Percentiles rank a stretch among this genome's conserved stretches.
Conservation (phyloP, 179 eudicot genomes). For the Gypsophila paniculata region DNA sequence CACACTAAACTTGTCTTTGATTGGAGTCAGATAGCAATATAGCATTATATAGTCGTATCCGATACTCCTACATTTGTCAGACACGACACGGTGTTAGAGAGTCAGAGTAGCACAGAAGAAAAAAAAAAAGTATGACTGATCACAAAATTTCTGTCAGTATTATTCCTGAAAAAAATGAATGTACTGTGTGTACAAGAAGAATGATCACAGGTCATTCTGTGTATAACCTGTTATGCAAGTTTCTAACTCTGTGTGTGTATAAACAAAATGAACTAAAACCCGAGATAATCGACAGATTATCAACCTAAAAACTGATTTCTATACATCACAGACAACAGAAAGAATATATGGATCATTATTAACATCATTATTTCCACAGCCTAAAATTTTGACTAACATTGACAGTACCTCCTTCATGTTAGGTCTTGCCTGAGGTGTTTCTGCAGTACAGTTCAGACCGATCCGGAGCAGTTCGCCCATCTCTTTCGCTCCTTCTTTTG, state of each 20-base stretch:
- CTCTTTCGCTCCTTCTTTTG: slow-evolving; percentile 47
- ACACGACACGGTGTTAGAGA: too few relatives aligned
- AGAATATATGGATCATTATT: slow-evolving; percentile 19
- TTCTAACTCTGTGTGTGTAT: slow-evolving; percentile 1
- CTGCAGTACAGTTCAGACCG: slow-evolving; percentile 72
- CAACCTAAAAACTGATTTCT: slow-evolving; percentile 11
- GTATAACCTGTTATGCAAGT: slow-evolving; percentile 21
- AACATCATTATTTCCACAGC: slow-evolving; percentile 20
- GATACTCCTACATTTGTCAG: too few relatives aligned
- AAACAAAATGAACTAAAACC: neutral
- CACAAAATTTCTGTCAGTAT: slow-evolving; percentile 17
- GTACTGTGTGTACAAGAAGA: slow-evolving; percentile 35
- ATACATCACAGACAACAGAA: slow-evolving; percentile 28
- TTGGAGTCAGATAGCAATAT: too few relatives aligned
- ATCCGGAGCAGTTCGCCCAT: slow-evolving; percentile 59
- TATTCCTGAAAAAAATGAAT: slow-evolving; percentile 26
- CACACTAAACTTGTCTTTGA: neutral
- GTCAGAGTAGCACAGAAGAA: too few relatives aligned
- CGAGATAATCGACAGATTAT: slow-evolving; percentile 22
- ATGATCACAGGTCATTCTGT: slow-evolving; percentile 22
- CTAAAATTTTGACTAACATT: slow-evolving; percentile 50
- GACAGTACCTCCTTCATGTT: slow-evolving; percentile 89
- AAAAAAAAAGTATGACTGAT: neutral
- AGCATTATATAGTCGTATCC: too few relatives aligned
- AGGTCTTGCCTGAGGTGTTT: slow-evolving; percentile 72